Evolutionary conservation across 148 eudicot species (phyloP), one percentile per base, ranked within the genome.

Genomic region (Dianthus caryophyllus): DNA sequence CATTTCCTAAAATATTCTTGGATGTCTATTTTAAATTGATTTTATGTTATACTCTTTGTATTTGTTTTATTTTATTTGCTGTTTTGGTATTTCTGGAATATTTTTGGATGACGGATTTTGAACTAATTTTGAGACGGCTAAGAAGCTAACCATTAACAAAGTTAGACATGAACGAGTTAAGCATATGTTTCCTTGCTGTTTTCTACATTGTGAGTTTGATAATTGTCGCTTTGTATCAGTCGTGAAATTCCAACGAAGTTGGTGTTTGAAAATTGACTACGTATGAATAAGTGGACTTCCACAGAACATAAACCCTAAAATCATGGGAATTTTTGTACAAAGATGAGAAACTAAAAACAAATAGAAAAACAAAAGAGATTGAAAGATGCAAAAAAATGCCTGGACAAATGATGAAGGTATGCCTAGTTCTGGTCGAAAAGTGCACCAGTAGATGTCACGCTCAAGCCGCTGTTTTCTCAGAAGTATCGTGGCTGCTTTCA

Each of bases 401-500:
- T 10, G 66, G 60, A 61, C 36, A 61, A 61, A 67, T 38, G 18
- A 24, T 8, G 59, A 30, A n/a, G 57, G 20, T 9, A 21, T 22
- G 65, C 27, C 48, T 38, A 30, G 41, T 58, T 30, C 43, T 58
- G 62, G 62, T 12, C 38, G 44, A 41, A 9, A 41, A 41, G 44
- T 9, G 44, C 44, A 4, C 44, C 44, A 41, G 10, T 41, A 13
- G 30, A 22, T 8, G 62, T 17, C 30, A 53, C 22, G 48, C 67
- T 69, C 73, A 69, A 31, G 62, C 18, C 27, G 64, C 11, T 21
- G 13, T 51, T 18, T 52, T n/a, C 43, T 66, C 60, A 8, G 59
- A 51, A 38, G 58, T 13, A 33, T 7, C 48, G 20, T 41, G 38
- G 25, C 72, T 46, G 55, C 41, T 59, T 61, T 76, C 73, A 16